These are phyloP conservation scores for Miscanthus sacchariflorus DNA, from an alignment of 202 grass and related monocot species.

Conservation along the genomic window DNA sequence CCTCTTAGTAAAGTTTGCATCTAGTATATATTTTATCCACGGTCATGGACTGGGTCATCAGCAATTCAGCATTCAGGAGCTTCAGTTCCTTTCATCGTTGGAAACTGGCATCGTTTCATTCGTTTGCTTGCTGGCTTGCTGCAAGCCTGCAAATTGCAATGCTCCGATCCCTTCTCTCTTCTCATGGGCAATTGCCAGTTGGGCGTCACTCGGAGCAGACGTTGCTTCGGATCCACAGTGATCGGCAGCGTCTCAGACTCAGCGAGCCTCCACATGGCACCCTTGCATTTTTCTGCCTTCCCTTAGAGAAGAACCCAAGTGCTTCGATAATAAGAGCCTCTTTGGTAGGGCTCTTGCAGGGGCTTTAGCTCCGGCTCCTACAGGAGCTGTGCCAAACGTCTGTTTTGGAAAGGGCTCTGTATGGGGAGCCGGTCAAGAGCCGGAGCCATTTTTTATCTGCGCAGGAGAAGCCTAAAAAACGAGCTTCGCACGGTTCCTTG, in stretches of 20 bases:
- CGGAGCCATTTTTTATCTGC: too few relatives aligned
- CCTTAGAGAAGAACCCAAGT: neutral
- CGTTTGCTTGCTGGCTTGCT: neutral
- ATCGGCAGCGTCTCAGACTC: neutral
- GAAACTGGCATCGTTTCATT: neutral
- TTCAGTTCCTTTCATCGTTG: neutral
- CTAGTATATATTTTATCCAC: constrained; percentile 3
- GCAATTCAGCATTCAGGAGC: neutral
- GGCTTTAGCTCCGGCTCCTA: too few relatives aligned
- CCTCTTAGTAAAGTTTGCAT: neutral
- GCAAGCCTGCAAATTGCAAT: neutral
- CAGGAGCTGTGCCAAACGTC: too few relatives aligned
- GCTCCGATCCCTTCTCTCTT: neutral
- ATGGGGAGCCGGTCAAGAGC: too few relatives aligned
- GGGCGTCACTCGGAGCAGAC: neutral
- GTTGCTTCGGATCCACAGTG: constrained; percentile 33
- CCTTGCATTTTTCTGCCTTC: neutral
- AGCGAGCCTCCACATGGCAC: constrained; percentile 4
- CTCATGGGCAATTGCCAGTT: neutral
- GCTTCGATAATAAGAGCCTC: too few relatives aligned
- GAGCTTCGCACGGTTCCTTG: too few relatives aligned
- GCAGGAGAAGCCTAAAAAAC: too few relatives aligned
- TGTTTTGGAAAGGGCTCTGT: too few relatives aligned
- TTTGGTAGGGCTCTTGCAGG: too few relatives aligned
- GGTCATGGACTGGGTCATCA: neutral